Conservation (phyloP, 495 filamentous ascomycete genomes). For the Aspergillus baeticus region DNA sequence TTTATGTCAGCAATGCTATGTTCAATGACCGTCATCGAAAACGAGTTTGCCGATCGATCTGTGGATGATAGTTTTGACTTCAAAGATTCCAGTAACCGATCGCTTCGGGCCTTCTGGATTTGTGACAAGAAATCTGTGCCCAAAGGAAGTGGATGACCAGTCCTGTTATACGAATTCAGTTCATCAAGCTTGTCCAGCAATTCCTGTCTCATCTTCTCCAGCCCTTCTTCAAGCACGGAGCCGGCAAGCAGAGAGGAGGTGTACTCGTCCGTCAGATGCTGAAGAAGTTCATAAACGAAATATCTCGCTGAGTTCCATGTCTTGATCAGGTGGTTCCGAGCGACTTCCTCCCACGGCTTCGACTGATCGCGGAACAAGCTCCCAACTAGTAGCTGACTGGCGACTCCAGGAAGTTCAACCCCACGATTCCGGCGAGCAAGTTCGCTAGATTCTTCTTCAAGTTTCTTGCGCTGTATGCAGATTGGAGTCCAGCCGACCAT, state of each 20-base stretch:
- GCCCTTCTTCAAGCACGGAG: conserved; percentile 21
- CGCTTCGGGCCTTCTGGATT: conserved; percentile 25
- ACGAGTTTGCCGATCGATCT: neutral
- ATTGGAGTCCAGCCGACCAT: conserved; percentile 17
- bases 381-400: conserved; percentile 42
- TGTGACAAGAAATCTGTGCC: conserved; percentile 34
- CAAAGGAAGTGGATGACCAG: conserved; percentile 46
- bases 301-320: conserved; percentile 23
- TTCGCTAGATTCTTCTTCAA: conserved; percentile 21
- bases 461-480: neutral
- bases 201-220: conserved; percentile 29
- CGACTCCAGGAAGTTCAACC: conserved; percentile 43
- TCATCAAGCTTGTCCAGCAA: conserved; percentile 41
- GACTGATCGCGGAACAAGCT: conserved; percentile 46
- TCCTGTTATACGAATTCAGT: conserved; percentile 41
- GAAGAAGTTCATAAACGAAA: conserved; percentile 28
- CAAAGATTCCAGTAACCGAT: conserved; percentile 10
- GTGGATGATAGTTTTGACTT: neutral
- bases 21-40: neutral
- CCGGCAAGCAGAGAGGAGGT: conserved; percentile 27
- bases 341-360: conserved; percentile 35
- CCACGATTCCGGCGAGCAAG: conserved; percentile 29
- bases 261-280: conserved; percentile 28
- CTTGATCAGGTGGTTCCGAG: conserved; percentile 22
- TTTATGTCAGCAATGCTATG: conserved; percentile 1